Conservation (phyloP, 331 rosid species). For the Erythrophleum ivorense region DNA sequence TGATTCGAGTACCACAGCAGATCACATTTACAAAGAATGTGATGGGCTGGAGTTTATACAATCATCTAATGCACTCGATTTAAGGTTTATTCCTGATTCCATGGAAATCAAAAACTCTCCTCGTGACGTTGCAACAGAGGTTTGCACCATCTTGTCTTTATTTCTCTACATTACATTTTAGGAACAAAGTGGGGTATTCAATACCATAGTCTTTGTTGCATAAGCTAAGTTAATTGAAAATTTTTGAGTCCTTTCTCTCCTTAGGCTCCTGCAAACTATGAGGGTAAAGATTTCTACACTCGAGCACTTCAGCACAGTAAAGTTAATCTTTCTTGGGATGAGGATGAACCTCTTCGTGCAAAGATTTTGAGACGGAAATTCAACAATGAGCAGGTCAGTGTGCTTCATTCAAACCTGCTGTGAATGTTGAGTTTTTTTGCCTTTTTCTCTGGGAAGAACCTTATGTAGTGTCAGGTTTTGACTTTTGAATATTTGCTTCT, state of each 20-base stretch:
- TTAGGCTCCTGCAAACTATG: conserved; percentile 80
- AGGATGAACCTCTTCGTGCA: conserved; percentile 83
- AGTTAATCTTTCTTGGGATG: conserved; percentile 84
- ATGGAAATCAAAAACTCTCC: conserved; percentile 81
- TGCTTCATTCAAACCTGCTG: conserved; percentile 19
- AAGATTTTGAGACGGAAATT: conserved; percentile 74
- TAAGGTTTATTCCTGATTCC: conserved; percentile 90
- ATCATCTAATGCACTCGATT: conserved; percentile 81
- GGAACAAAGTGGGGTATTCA: background rate
- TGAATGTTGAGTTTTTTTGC: no score
- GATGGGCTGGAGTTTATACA: conserved; percentile 77
- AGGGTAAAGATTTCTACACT: conserved; percentile 70
- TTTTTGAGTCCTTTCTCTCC: conserved; percentile 32
- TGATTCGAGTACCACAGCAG: conserved; percentile 77
- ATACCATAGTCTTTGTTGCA: background rate
- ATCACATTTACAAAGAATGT: conserved; percentile 76
- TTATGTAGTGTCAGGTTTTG: no score
- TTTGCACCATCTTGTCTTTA: conserved; percentile 36
- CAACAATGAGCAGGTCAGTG: conserved; percentile 74
- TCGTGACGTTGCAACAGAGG: conserved; percentile 80
- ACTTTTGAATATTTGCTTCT: no score
- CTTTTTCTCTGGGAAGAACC: no score
- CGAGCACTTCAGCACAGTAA: conserved; percentile 84
- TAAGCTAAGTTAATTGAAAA: background rate
- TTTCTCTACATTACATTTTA: background rate